These are phyloP conservation scores for Pachysandra terminalis DNA, from an alignment of 164 flowering plant species.

Conservation along the genomic window DNA sequence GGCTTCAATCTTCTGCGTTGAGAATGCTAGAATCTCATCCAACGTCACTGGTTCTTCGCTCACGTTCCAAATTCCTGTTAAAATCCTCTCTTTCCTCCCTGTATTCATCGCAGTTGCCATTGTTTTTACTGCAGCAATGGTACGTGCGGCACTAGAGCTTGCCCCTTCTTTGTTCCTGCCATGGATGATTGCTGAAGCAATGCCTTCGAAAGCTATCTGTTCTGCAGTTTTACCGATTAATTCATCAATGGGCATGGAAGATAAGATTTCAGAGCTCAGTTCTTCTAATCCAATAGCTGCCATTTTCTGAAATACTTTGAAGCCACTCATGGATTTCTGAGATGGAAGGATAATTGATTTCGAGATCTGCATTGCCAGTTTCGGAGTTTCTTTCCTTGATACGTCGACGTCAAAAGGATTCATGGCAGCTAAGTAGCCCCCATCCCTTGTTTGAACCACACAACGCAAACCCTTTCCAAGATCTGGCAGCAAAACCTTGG, in stretches of 20 bases:
- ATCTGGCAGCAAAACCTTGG: conserved; percentile 56
- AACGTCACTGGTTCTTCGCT: conserved; percentile 48
- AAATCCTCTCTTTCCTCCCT: conserved; percentile 73
- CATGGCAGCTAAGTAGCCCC: conserved; percentile 80
- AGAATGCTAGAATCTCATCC: conserved; percentile 75
- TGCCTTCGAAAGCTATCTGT: conserved; percentile 94
- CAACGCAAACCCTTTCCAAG: conserved; percentile 84
- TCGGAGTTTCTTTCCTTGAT: conserved; percentile 67
- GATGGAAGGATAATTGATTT: conserved; percentile 56
- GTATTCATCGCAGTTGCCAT: conserved; percentile 62
- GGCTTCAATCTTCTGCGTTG: conserved; percentile 80
- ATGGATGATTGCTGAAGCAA: conserved; percentile 79
- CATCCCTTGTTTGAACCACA: conserved; percentile 85
- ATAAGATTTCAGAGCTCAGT: conserved; percentile 46
- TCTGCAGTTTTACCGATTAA: conserved; percentile 83
- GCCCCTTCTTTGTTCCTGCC: conserved; percentile 89
- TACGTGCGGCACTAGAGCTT: conserved; percentile 85
- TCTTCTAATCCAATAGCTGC: conserved; percentile 63
- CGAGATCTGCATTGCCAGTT: conserved; percentile 88
- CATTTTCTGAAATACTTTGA: conserved; percentile 70
- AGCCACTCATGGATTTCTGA: conserved; percentile 39
- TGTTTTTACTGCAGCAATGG: conserved; percentile 59
- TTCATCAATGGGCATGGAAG: conserved; percentile 73
- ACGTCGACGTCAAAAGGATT: conserved; percentile 60
- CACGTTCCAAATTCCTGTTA: conserved; percentile 83